Evolutionary conservation across 2,329 filamentous ascomycete genomes (phyloP), one percentile per base, ranked within the genome.

Genomic region (Nemania diffusa): DNA sequence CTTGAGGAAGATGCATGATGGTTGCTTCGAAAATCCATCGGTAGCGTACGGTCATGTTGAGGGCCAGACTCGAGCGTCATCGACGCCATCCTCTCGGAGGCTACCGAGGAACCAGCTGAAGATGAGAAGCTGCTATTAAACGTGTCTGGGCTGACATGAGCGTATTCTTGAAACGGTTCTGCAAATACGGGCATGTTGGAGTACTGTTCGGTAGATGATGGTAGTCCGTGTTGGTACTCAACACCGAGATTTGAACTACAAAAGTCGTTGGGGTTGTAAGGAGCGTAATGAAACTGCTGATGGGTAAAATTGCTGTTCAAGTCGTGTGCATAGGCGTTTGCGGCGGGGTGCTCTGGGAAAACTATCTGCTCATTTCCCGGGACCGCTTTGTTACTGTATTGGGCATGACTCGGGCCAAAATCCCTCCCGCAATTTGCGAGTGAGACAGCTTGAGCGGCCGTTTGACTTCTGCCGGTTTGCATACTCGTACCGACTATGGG

Each of bases 361-460:
- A 72, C 61, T 71, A 75, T 71, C 51, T 70, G 71, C 58, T 76
- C 74, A 69, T 70, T 75, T 73, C 69, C 75, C 65, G 66, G 63
- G 51, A 61, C 27, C 50, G 70, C 73, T 76, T 75, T 76, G 71
- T 76, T 73, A 66, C 73, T 72, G 65, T 70, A 72, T 65, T 72
- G 75, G 69, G 63, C 48, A 51, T 75, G 73, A 74, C 68, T 75
- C 74, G 74, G 73, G 62, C 67, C 69, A 72, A 69, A 69, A 15
- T 74, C 71, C 64, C 73, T 72, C 65, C 74, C 73, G 69, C 64
- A 68, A 72, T 68, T 70, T 68, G 69, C 65, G 68, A 70, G 70
- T 74, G 75, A 76, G 74, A 77, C 75, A 77, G 68, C 69, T 63
- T 68, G 69, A 66, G 71, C 55, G 53, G 64, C 64, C 72, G 75